phyloP scores from a whole-genome alignment of 2,329 filamentous ascomycete genomes.

The Diaporthe ilicicola region DNA sequence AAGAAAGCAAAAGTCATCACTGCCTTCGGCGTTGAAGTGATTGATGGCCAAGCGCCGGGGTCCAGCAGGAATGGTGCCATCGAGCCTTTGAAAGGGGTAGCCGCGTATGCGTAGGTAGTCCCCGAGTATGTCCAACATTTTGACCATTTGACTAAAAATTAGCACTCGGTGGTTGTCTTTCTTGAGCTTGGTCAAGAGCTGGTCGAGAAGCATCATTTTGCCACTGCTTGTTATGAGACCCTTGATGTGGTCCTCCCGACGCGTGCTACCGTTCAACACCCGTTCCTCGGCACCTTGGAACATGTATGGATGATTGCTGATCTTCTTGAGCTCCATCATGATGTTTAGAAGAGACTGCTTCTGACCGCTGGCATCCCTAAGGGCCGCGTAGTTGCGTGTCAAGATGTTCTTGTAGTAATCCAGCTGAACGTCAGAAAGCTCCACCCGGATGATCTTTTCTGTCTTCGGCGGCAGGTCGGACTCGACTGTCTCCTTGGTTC shows the following conservation, averaged over 20 bases:
- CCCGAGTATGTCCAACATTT: slow-evolving; percentile 94
- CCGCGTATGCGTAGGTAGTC: slow-evolving; percentile 93
- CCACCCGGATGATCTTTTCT: slow-evolving; percentile 98
- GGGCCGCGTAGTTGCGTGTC: slow-evolving; percentile 92
- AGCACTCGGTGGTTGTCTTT: slow-evolving; percentile 94
- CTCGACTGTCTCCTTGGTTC: slow-evolving; percentile 97
- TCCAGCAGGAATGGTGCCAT: slow-evolving; percentile 91
- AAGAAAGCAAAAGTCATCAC: slow-evolving; percentile 95
- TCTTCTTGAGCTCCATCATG: slow-evolving; percentile 99
- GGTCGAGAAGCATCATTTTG: slow-evolving; percentile 99
- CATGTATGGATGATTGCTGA: slow-evolving; percentile 98
- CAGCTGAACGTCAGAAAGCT: slow-evolving; percentile 93
- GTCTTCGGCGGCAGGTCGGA: slow-evolving; percentile 96
- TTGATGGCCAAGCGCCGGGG: slow-evolving; percentile 94
- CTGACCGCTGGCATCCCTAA: slow-evolving; percentile 90
- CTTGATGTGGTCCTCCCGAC: slow-evolving; percentile 90
- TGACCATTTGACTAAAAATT: slow-evolving; percentile 99
- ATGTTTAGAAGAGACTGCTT: slow-evolving; percentile 97
- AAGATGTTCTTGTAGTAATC: slow-evolving; percentile 99
- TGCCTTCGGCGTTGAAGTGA: slow-evolving; percentile 97
- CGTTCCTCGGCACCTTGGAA: slow-evolving; percentile 93
- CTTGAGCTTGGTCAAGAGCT: slow-evolving; percentile 91
- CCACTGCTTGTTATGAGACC: slow-evolving; percentile 95
- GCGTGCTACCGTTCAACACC: slow-evolving; percentile 80
- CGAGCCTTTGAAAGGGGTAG: slow-evolving; percentile 94